Conservation (phyloP, 176 grass and related monocot species). For the Musa acuminata region DNA sequence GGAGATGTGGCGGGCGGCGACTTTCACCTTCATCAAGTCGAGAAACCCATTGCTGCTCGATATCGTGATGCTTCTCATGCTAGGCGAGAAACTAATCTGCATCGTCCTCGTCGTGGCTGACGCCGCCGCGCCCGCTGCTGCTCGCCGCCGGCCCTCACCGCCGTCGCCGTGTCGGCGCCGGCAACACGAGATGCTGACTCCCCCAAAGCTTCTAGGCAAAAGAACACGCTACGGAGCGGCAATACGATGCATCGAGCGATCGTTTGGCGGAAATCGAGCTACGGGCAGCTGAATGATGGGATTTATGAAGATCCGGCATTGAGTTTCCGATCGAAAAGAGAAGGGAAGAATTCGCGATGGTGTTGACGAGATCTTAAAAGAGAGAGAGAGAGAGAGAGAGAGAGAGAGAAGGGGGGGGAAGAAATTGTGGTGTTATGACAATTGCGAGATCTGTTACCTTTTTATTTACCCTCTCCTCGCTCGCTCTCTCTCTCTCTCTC, state of each 20-base stretch:
- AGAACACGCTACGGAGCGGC: background rate
- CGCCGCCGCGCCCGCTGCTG: conserved; percentile 4
- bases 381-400: background rate
- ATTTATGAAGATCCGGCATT: background rate
- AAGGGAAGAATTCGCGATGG: background rate
- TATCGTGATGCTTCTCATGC: conserved; percentile 99
- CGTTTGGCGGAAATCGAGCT: background rate
- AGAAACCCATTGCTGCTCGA: conserved; percentile 76
- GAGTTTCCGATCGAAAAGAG: background rate
- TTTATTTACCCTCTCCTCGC: background rate
- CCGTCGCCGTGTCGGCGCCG: background rate
- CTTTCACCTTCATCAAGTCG: conserved; percentile 89
- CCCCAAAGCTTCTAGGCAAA: background rate
- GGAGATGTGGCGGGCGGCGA: conserved; percentile 42
- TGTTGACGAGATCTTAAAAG: background rate
- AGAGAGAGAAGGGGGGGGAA: too few relatives aligned
- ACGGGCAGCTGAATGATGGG: background rate
- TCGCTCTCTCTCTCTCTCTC: too few relatives aligned
- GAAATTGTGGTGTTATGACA: background rate
- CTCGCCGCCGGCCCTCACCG: background rate
- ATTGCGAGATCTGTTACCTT: background rate
- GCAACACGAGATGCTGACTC: background rate
- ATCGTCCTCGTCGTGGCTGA: conserved; percentile 83
- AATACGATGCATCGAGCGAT: background rate
- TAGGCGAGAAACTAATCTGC: conserved; percentile 96